These are phyloP conservation scores for Chaetomium tenue DNA, from an alignment of 495 filamentous ascomycete species.

Conservation along the genomic window DNA sequence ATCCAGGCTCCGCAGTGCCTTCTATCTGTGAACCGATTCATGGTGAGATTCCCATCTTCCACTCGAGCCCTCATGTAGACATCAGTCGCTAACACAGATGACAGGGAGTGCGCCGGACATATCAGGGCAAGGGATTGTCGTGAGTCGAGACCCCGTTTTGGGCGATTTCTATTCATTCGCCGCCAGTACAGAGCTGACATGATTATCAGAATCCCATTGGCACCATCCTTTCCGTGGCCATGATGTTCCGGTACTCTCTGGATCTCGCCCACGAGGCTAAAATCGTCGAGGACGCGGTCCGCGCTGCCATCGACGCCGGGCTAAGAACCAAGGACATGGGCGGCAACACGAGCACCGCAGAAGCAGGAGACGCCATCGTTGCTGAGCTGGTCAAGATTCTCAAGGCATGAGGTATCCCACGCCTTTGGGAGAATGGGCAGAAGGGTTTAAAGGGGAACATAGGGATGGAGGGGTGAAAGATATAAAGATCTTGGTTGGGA, in stretches of 20 bases:
- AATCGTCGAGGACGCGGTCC: slow-evolving; percentile 77
- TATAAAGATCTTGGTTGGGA: too few relatives aligned
- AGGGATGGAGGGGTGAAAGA: too few relatives aligned
- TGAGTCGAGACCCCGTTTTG: too few relatives aligned
- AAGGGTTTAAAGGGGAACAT: too few relatives aligned
- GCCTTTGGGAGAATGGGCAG: background rate
- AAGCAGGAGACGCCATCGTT: too few relatives aligned
- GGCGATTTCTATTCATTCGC: too few relatives aligned
- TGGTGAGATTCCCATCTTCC: slow-evolving; percentile 52
- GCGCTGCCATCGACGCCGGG: slow-evolving; percentile 48
- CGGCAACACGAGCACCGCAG: too few relatives aligned
- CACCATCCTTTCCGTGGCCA: slow-evolving; percentile 81
- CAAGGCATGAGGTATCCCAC: too few relatives aligned
- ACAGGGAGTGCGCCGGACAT: slow-evolving; percentile 71
- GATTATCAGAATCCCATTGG: slow-evolving; percentile 61
- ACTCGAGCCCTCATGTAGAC: too few relatives aligned
- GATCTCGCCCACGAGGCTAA: slow-evolving; percentile 68
- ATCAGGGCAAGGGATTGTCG: slow-evolving; percentile 80
- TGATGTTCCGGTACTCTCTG: slow-evolving; percentile 91
- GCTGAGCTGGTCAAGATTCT: too few relatives aligned
- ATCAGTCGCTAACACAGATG: background rate
- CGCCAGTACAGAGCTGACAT: too few relatives aligned
- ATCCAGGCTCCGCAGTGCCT: slow-evolving; percentile 73
- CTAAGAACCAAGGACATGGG: background rate
- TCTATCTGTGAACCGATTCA: slow-evolving; percentile 99